Evolutionary conservation across 2,329 filamentous ascomycete species (phyloP).

Genomic region (Elsinoe arachidis): DNA sequence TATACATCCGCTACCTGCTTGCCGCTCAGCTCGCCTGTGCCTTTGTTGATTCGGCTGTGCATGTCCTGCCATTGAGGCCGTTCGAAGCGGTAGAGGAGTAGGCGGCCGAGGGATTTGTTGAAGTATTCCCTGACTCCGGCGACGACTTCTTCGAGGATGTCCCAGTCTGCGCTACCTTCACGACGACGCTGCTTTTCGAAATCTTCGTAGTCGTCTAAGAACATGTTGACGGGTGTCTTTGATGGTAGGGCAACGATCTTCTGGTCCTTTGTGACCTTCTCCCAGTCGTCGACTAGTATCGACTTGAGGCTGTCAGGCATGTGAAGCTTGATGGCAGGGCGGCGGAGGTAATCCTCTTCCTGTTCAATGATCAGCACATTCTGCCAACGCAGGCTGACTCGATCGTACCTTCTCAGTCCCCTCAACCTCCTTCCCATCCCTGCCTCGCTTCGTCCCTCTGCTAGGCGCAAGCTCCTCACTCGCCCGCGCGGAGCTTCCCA

Average conservation of each 20-base stretch:
- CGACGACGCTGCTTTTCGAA: constrained; percentile 56
- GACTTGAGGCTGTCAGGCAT: constrained; percentile 88
- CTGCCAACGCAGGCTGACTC: neutral
- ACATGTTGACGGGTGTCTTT: constrained; percentile 61
- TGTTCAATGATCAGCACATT: constrained; percentile 31
- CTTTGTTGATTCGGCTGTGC: constrained; percentile 56
- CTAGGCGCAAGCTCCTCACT: constrained; percentile 64
- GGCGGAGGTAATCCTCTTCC: constrained; percentile 80
- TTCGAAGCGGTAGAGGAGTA: constrained; percentile 90
- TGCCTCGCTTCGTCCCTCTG: constrained; percentile 62
- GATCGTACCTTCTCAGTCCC: constrained; percentile 60
- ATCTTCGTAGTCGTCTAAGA: constrained; percentile 80
- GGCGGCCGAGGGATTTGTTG: constrained; percentile 76
- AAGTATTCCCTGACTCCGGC: constrained; percentile 88
- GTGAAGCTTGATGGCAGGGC: constrained; percentile 76
- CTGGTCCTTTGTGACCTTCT: constrained; percentile 92
- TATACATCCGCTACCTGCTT: constrained; percentile 75
- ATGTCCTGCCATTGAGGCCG: constrained; percentile 77
- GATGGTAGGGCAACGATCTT: constrained; percentile 81
- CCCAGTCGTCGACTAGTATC: constrained; percentile 94
- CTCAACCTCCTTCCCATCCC: constrained; percentile 56
- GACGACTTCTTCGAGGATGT: constrained; percentile 84
- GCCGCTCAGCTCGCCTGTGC: constrained; percentile 55
- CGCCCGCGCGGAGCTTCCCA: constrained; percentile 52
- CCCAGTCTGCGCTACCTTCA: constrained; percentile 60